phyloP scores from a whole-genome alignment of 2,329 filamentous ascomycete species.

The Aureobasidium leucospermi region DNA sequence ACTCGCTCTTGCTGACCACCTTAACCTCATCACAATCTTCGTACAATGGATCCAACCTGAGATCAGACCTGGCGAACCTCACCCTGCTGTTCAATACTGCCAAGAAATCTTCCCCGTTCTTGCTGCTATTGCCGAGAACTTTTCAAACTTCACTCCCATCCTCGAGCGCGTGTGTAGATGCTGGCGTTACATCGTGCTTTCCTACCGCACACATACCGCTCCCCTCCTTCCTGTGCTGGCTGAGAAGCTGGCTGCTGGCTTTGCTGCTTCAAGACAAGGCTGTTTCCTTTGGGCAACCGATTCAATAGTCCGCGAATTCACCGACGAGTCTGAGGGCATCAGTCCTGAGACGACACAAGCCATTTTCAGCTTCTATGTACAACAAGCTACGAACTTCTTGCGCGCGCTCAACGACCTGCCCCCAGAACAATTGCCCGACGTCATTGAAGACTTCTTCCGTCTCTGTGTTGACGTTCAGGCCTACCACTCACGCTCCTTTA shows the following conservation, averaged over 20 bases:
- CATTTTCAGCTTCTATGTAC: conserved; percentile 92
- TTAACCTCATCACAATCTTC: conserved; percentile 88
- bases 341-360: conserved; percentile 73
- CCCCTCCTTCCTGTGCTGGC: conserved; percentile 80
- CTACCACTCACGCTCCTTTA: conserved; percentile 80
- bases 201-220: conserved; percentile 82
- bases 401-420: conserved; percentile 81
- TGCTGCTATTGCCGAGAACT: conserved; percentile 78
- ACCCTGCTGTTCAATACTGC: conserved; percentile 94
- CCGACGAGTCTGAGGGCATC: conserved; percentile 79
- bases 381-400: conserved; percentile 83
- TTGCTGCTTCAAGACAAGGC: conserved; percentile 78
- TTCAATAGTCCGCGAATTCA: conserved; percentile 91
- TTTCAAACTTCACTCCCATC: conserved; percentile 77
- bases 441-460: conserved; percentile 96
- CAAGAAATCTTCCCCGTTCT: conserved; percentile 86
- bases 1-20: conserved; percentile 82
- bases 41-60: conserved; percentile 71
- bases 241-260: conserved; percentile 79
- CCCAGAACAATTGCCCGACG: conserved; percentile 65
- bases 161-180: conserved; percentile 89
- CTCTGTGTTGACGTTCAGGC: conserved; percentile 84
- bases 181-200: conserved; percentile 96
- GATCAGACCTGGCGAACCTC: conserved; percentile 62
- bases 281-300: conserved; percentile 99